A percentile compares a stretch with the other conserved stretches of the same genome.
Evolutionary conservation across 495 filamentous ascomycete species (phyloP).

Genomic region (Aspergillus campestris): DNA sequence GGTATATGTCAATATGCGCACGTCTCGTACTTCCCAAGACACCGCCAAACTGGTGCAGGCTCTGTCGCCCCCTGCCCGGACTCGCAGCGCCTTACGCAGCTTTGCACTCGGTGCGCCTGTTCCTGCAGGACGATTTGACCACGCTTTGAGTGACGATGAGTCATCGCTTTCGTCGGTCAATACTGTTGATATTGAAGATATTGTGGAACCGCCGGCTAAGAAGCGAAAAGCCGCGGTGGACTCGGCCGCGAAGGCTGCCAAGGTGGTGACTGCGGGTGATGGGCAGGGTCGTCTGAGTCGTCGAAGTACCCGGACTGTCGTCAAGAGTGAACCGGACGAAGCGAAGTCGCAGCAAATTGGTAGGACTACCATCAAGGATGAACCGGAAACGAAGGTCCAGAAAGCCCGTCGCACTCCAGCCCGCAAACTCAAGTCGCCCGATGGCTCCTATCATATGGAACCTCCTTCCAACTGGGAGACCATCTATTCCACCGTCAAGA

Average conservation of each 20-base stretch:
- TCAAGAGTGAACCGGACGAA: slow-evolving; percentile 7
- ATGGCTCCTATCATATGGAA: slow-evolving; percentile 46
- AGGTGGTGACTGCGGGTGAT: slow-evolving; percentile 2
- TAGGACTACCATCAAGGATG: slow-evolving; percentile 15
- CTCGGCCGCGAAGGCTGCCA: slow-evolving; percentile 4
- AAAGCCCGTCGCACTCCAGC: slow-evolving; percentile 54
- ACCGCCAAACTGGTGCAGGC: slow-evolving; percentile 45
- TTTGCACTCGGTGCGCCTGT: not conserved
- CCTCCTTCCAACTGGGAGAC: slow-evolving; percentile 80
- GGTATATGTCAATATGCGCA: slow-evolving; percentile 57
- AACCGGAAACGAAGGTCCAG: slow-evolving; percentile 19
- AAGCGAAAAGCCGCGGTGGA: slow-evolving; percentile 38
- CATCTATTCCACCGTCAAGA: slow-evolving; percentile 66
- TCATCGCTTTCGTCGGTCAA: slow-evolving; percentile 36
- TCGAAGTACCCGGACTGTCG: not conserved
- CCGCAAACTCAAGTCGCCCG: slow-evolving; percentile 48
- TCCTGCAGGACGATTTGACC: slow-evolving; percentile 10
- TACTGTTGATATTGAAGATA: slow-evolving; percentile 58
- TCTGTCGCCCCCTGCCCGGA: slow-evolving; percentile 34
- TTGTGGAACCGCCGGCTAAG: slow-evolving; percentile 35
- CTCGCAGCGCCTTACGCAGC: slow-evolving; percentile 23
- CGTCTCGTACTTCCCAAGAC: slow-evolving; percentile 50
- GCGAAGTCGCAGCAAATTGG: slow-evolving; percentile 6
- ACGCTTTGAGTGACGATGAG: slow-evolving; percentile 19
- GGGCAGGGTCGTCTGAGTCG: no score